Evolutionary conservation across 2,329 filamentous ascomycete genomes (phyloP), one percentile per base, ranked within the genome.

Genomic region (Diaporthe sp.): DNA sequence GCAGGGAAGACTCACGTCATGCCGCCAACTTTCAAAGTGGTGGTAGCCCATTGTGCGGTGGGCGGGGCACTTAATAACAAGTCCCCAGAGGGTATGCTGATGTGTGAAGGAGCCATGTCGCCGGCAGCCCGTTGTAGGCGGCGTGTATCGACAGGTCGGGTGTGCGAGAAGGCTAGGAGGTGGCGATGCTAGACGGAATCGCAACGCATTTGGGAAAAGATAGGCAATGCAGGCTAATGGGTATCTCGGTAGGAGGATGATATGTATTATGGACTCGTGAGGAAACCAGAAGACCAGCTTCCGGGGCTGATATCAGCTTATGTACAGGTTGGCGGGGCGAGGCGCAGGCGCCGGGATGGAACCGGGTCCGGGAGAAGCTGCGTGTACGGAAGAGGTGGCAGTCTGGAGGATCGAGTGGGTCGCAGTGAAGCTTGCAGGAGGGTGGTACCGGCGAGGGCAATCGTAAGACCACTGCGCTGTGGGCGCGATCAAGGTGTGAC

Each of bases 21-120:
- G 79, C 97, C 97, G 79, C 94, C 95, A 55, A 99, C 94, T 81
- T 93, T 94, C 76, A 99, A 86, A 28, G 96, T 98, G 44, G 97
- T 98, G 17, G 94, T 98, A 53, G 95, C 95, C 92, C 97, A 94
- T 82, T 93, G 92, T 76, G 89, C 86, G 49, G 89, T 88, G 44
- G 84, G 82, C 71, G 85, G 82, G 72, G 82, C 82, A 42, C 80
- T 81, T 28, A 86, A 79, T 19, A 82, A 82, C 46, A 79, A 76
- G 59, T 85, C 87, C 83, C 82, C 82, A 61, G 83, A 79, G 39
- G 88, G 87, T 75, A 91, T 83, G 75, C 85, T 82, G 77, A 88
- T 88, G 75, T 88, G 83, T 74, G 86, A 77, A 42, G 89, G 88
- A 72, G 89, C 88, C 90, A 91, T 91, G 74, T 72, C 57, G 49